Evolutionary conservation across 2,329 filamentous ascomycete species (phyloP).

Genomic region (Monosporascus sp.): DNA sequence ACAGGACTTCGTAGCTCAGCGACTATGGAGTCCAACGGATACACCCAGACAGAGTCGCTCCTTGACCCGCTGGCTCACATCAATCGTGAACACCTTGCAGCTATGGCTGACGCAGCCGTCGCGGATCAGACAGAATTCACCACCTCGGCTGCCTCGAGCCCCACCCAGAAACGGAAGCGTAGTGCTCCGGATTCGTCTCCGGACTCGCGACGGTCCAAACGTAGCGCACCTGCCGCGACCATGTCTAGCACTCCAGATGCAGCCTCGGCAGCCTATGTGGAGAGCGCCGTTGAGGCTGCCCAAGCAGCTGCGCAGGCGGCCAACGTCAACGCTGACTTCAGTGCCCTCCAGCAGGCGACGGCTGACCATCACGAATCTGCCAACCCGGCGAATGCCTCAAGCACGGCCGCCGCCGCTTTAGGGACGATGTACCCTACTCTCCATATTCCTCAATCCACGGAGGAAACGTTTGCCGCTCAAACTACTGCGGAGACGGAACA

Average conservation of each 20-base stretch:
- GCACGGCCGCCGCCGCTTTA: constrained; percentile 54
- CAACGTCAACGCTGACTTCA: constrained; percentile 49
- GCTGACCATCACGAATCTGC: constrained; percentile 40
- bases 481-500: constrained; percentile 32
- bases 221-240: constrained; percentile 37
- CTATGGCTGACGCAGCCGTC: constrained; percentile 43
- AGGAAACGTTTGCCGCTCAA: constrained; percentile 56
- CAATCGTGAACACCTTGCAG: constrained; percentile 27
- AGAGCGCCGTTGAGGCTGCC: constrained; percentile 45
- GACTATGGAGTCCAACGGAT: constrained; percentile 27
- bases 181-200: constrained; percentile 39
- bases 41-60: constrained; percentile 25
- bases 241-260: constrained; percentile 35
- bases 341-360: constrained; percentile 50
- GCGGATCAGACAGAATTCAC: constrained; percentile 44
- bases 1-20: constrained; percentile 8
- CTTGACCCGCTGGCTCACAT: constrained; percentile 26
- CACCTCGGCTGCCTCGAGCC: constrained; percentile 33
- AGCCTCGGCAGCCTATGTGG: constrained; percentile 48
- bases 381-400: constrained; percentile 50
- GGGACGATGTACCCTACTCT: constrained; percentile 54
- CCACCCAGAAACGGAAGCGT: constrained; percentile 52
- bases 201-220: constrained; percentile 45
- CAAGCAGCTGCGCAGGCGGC: constrained; percentile 32
- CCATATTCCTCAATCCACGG: constrained; percentile 51